Percentiles rank a stretch among this genome's conserved stretches.
These are phyloP conservation scores for Kingdonia uniflora DNA, from an alignment of 164 flowering plant genomes.

Conservation along the genomic window DNA sequence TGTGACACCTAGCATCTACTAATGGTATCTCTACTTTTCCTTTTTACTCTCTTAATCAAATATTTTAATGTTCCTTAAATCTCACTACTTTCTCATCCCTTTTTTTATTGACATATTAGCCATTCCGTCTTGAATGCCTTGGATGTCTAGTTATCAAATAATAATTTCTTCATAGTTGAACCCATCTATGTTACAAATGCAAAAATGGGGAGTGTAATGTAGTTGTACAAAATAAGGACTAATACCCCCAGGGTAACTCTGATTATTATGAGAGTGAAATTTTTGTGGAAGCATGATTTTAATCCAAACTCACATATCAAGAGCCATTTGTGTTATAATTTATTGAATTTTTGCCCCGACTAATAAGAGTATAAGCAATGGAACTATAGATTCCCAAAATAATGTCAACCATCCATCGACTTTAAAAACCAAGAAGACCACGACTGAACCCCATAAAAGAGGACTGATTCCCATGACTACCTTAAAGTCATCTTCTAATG, in stretches of 20 bases:
- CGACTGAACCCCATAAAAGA: conserved; percentile 52
- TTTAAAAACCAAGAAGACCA: conserved; percentile 44
- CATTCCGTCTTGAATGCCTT: conserved; percentile 75
- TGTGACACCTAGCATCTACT: too few species aligned
- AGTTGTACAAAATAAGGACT: conserved; percentile 78
- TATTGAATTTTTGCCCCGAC: conserved; percentile 94
- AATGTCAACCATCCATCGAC: conserved; percentile 58
- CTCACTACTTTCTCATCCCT: too few species aligned
- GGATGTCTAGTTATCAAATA: conserved; percentile 80
- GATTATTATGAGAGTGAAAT: conserved; percentile 23
- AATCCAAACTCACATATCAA: conserved; percentile 67
- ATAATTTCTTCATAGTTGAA: conserved; percentile 73
- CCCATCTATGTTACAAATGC: conserved; percentile 99
- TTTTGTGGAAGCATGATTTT: conserved; percentile 42
- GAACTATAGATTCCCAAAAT: conserved; percentile 58
- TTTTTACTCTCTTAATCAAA: too few species aligned
- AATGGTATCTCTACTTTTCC: too few species aligned
- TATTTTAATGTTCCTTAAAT: too few species aligned
- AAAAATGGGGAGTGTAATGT: conserved; percentile 86
- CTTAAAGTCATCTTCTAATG: conserved; percentile 17
- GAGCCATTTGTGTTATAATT: conserved; percentile 79
- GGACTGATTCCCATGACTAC: conserved; percentile 59
- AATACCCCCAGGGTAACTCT: conserved; percentile 57
- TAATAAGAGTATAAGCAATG: conserved; percentile 55
- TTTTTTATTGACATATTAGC: too few species aligned